Evolutionary conservation across 495 filamentous ascomycete genomes (phyloP), one percentile per base, ranked within the genome.

Genomic region (Aspergillus cavernicola): DNA sequence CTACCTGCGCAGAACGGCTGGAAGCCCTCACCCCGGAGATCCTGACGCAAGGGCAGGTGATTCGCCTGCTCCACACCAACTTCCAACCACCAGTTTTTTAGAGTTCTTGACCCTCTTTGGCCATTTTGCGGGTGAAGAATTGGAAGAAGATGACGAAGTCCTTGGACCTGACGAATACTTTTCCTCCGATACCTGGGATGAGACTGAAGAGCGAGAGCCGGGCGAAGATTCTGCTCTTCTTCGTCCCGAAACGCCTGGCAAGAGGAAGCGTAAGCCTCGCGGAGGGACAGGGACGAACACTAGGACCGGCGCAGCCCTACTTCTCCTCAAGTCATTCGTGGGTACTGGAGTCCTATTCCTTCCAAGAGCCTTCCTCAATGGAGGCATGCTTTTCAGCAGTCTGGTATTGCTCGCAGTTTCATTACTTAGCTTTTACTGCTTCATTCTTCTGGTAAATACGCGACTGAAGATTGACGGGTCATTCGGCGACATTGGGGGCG

Each of bases 311-410:
- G 92, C 93, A 11, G 83, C 85, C 13, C 65, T 97, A 43, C 77
- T 97, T 18, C 77, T 98, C 32, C 79, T 98, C 43, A 98, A 98
- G 70, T 95, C 91, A 10, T 98, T 98, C 60, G 92, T 98, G 33
- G 93, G 93, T 11, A 98, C 93, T 1, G 93, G 93, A 28, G 93
- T 98, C n/a, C 73, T 98, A 26, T 98, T 98, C 74, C 76, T 98
- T 4, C 93, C 93, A 0, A 84, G 89, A 55, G 93, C 93, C 12
- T 89, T 92, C 69, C 79, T 95, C 39, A 98, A 97, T 60, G 93
- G 93, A 41, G 93, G 93, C 49, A 96, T 98, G 90, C 71, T 97
- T 35, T 98, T 98, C 71, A 96, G 89, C 65, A 95, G 90, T 65
- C 52, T 96, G 47, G 89, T 97, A 28, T 78, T 98, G 12, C 74